A percentile compares a stretch with the other conserved stretches of the same genome.
Conservation (phyloP, 345 rosid genomes). For the Corymbia maculata region DNA sequence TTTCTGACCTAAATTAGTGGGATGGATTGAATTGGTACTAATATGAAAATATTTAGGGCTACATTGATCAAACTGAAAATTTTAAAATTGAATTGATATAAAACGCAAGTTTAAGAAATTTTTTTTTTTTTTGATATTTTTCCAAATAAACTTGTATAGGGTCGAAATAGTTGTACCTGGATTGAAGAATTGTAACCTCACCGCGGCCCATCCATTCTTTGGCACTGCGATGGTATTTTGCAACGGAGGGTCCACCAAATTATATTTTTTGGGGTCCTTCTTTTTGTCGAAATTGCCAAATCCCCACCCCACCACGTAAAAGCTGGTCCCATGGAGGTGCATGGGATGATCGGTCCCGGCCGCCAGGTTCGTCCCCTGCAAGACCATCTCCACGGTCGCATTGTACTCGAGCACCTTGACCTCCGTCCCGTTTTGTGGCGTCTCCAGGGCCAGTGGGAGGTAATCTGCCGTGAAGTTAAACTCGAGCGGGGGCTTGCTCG, state of each 20-base stretch:
- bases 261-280: constrained; percentile 16
- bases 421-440: constrained; percentile 5
- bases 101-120: too few relatives aligned
- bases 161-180: constrained; percentile 10
- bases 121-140: too few relatives aligned
- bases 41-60: too few relatives aligned
- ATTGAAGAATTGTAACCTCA: constrained; percentile 23
- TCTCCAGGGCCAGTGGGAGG: neutral
- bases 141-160: neutral
- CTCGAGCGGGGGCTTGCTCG: neutral
- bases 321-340: constrained; percentile 42
- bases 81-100: too few relatives aligned
- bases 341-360: constrained; percentile 30
- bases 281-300: constrained; percentile 25
- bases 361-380: constrained; percentile 31
- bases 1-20: too few relatives aligned
- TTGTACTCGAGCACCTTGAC: constrained; percentile 11
- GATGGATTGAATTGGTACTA: too few relatives aligned
- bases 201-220: constrained; percentile 26
- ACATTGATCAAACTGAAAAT: too few relatives aligned
- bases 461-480: constrained; percentile 4
- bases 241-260: constrained; percentile 28
- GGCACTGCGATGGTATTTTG: constrained; percentile 27
- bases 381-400: constrained; percentile 23
- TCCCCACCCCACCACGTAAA: constrained; percentile 42